Evolutionary conservation across 495 filamentous ascomycete species (phyloP).

Genomic region (Aspergillus leporis): DNA sequence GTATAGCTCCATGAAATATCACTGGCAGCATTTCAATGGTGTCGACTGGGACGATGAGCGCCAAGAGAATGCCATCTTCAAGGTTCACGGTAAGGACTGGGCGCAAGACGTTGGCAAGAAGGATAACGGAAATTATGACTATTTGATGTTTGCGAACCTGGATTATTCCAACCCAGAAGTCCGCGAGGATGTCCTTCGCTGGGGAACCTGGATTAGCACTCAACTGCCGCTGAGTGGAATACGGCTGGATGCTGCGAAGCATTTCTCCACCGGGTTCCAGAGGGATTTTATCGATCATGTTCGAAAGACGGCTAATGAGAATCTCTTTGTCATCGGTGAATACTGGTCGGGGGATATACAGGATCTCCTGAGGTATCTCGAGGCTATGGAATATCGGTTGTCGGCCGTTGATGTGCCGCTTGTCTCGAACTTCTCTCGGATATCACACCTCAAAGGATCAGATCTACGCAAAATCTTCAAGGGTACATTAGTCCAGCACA

Average conservation of each 20-base stretch:
- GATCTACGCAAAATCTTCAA: constrained; percentile 67
- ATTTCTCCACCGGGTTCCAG: constrained; percentile 67
- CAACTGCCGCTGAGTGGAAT: constrained; percentile 63
- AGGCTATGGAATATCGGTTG: constrained; percentile 57
- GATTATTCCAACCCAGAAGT: constrained; percentile 69
- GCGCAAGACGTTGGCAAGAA: constrained; percentile 58
- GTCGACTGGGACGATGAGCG: constrained; percentile 66
- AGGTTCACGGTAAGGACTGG: constrained; percentile 66
- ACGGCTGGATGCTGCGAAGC: constrained; percentile 73
- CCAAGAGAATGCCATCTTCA: constrained; percentile 63
- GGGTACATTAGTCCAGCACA: constrained; percentile 55
- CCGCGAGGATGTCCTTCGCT: constrained; percentile 59
- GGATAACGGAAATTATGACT: constrained; percentile 74
- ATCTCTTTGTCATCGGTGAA: constrained; percentile 71
- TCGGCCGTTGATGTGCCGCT: constrained; percentile 69
- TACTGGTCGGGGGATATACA: constrained; percentile 66
- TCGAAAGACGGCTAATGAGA: constrained; percentile 44
- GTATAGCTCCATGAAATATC: constrained; percentile 64
- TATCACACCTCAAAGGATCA: constrained; percentile 49
- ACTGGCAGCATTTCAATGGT: constrained; percentile 71
- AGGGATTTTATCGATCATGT: constrained; percentile 58
- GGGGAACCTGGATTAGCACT: constrained; percentile 66
- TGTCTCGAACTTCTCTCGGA: constrained; percentile 59
- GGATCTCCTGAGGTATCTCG: constrained; percentile 57
- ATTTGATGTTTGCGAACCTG: constrained; percentile 66